Conservation (phyloP, 164 flowering plant species). For the Stephania japonica region DNA sequence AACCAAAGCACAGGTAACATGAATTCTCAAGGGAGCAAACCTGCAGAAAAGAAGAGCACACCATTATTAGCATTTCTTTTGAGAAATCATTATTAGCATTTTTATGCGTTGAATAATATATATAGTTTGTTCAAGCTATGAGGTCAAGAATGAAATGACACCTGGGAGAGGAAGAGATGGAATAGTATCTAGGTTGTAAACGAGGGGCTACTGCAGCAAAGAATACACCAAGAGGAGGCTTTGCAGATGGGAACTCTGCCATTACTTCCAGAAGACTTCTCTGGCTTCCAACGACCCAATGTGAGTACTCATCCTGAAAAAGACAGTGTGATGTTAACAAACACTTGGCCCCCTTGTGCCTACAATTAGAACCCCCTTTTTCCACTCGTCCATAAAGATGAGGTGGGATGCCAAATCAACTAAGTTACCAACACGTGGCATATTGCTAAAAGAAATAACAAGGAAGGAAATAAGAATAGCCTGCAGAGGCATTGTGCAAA, state of each 20-base stretch:
- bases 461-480: not conserved
- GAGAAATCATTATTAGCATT: not conserved
- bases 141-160: conserved; percentile 14
- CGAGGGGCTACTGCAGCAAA: conserved; percentile 90
- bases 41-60: conserved; percentile 28
- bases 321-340: not conserved
- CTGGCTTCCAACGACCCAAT: conserved; percentile 79
- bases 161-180: conserved; percentile 95
- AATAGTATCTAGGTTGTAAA: conserved; percentile 84
- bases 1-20: conserved; percentile 89
- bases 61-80: not conserved
- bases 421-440: no score
- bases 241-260: conserved; percentile 89
- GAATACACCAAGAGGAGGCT: conserved; percentile 91
- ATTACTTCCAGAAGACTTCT: conserved; percentile 91
- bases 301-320: conserved; percentile 74
- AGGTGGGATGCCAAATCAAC: no score
- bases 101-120: not conserved
- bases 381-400: no score
- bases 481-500: not conserved
- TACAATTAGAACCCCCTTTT: no score
- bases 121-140: not conserved
- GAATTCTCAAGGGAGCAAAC: conserved; percentile 52
- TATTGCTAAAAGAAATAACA: no score
- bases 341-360: no score